Percentiles rank a stretch among this genome's conserved stretches.
Conservation (phyloP, 768 basidiomycete genomes). For the Neoboletus subvelutipes region DNA sequence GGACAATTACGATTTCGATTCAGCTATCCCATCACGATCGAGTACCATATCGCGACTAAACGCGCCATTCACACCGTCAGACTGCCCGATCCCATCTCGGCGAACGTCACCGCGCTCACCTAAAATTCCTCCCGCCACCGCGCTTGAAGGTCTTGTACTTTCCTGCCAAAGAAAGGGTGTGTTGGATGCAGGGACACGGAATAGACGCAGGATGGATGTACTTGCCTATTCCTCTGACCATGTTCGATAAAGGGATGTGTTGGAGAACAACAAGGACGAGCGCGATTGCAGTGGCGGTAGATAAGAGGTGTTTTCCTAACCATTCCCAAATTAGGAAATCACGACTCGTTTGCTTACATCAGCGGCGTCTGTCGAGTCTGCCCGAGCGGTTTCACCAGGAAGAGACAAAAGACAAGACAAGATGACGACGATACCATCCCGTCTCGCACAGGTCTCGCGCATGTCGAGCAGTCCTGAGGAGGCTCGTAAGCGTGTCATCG, state of each 20-base stretch:
- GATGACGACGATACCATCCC: conserved; percentile 87
- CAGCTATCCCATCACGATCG: conserved; percentile 57
- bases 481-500: conserved; percentile 64
- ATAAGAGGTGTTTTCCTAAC: conserved; percentile 11
- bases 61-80: conserved; percentile 2
- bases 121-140: conserved; percentile 86
- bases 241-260: conserved; percentile 9
- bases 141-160: conserved; percentile 87
- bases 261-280: neutral
- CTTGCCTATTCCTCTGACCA: conserved; percentile 36
- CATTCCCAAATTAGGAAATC: conserved; percentile 11
- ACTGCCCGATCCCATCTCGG: conserved; percentile 6
- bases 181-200: too few species aligned
- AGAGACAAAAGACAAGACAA: neutral
- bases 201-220: neutral
- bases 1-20: conserved; percentile 43
- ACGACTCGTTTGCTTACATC: conserved; percentile 15
- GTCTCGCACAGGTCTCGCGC: conserved; percentile 71
- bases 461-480: conserved; percentile 57
- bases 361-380: conserved; percentile 7
- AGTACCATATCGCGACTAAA: conserved; percentile 58
- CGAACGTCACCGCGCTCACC: conserved; percentile 39
- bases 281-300: conserved; percentile 5
- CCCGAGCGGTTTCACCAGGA: neutral
- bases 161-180: conserved; percentile 38